phyloP scores from a whole-genome alignment of 179 eudicot species.

The Corrigiola litoralis region DNA sequence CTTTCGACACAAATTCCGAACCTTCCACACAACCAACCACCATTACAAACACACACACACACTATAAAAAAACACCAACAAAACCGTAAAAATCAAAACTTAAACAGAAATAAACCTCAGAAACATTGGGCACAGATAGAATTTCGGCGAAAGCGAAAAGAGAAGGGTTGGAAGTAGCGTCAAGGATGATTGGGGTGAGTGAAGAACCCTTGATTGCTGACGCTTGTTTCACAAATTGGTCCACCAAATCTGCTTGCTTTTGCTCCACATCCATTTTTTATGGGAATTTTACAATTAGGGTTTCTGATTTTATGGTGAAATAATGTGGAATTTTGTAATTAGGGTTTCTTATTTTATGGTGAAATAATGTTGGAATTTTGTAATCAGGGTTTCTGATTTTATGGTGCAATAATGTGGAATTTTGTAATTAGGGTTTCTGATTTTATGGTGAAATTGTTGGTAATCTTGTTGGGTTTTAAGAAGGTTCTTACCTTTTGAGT shows the following conservation, averaged over 20 bases:
- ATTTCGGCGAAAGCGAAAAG: conserved; percentile 97
- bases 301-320: conserved; percentile 2
- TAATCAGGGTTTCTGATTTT: conserved; percentile 21
- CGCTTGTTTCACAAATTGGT: conserved; percentile 68
- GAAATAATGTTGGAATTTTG: background rate
- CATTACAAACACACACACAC: background rate
- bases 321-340: no score
- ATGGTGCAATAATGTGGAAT: no score
- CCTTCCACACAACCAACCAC: no score
- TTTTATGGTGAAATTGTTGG: no score
- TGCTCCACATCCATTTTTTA: conserved; percentile 70
- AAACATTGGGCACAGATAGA: conserved; percentile 58
- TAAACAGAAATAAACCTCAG: conserved; percentile 42
- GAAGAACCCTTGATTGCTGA: conserved; percentile 51
- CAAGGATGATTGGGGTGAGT: conserved; percentile 49
- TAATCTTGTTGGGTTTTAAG: background rate
- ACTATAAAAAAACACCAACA: background rate
- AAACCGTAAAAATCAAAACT: background rate
- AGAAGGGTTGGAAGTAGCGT: conserved; percentile 78
- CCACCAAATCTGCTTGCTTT: conserved; percentile 81
- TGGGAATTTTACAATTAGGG: conserved; percentile 15
- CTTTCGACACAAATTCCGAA: no score
- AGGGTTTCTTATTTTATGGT: no score
- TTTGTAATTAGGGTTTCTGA: no score
- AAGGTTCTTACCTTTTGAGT: no score